phyloP scores from a whole-genome alignment of 2,329 filamentous ascomycete species.

The Venturia oleaginea region DNA sequence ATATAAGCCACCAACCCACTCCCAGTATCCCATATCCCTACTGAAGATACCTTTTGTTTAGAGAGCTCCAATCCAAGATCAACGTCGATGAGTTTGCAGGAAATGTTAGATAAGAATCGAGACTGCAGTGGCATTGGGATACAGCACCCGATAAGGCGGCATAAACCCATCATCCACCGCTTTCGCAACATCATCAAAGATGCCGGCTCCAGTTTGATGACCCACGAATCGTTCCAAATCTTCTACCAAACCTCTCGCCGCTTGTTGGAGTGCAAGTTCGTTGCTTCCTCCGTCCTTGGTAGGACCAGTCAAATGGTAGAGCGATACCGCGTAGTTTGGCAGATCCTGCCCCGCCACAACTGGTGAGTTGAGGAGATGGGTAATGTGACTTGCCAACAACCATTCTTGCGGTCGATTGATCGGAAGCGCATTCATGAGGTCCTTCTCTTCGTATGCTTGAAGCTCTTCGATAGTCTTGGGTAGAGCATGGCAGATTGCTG shows the following conservation, averaged over 20 bases:
- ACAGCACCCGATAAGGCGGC: constrained; percentile 31
- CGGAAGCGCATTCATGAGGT: constrained; percentile 34
- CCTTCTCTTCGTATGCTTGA: constrained; percentile 21
- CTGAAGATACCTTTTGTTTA: too few species aligned
- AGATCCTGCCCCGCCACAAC: constrained; percentile 34
- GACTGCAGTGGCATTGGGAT: constrained; percentile 30
- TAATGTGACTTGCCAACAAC: constrained; percentile 38
- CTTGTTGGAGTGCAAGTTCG: constrained; percentile 17
- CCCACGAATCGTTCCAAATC: constrained; percentile 22
- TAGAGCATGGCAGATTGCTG: constrained; percentile 28
- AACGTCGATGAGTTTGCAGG: too few species aligned
- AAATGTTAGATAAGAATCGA: constrained; percentile 28
- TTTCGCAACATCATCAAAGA: constrained; percentile 18
- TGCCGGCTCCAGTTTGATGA: constrained; percentile 23
- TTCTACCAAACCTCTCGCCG: constrained; percentile 19
- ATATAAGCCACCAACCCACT: too few species aligned
- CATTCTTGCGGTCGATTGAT: constrained; percentile 35
- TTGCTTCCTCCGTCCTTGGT: constrained; percentile 16
- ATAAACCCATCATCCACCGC: constrained; percentile 23
- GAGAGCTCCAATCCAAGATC: too few species aligned
- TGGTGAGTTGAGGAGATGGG: constrained; percentile 37
- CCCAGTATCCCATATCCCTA: too few species aligned
- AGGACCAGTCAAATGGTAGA: constrained; percentile 18
- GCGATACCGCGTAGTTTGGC: constrained; percentile 33
- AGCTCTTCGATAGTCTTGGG: constrained; percentile 27